Conservation (phyloP, 805 yeast genomes). For the Myxozyma sirexii region DNA sequence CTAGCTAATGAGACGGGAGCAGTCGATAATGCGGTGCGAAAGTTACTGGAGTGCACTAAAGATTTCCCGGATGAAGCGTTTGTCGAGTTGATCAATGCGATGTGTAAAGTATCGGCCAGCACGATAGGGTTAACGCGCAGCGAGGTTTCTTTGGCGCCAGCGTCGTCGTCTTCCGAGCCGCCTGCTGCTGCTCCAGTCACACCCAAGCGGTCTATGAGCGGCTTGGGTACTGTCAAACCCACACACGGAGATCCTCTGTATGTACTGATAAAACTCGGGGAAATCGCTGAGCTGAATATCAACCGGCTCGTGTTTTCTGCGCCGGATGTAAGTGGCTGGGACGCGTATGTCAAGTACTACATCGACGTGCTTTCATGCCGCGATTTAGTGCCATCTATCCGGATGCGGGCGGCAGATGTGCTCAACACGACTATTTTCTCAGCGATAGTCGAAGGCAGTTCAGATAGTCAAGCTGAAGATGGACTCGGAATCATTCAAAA, state of each 20-base stretch:
- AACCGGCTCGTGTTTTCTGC: slow-evolving; percentile 46
- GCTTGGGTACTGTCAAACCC: background rate
- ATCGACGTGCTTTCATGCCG: slow-evolving; percentile 52
- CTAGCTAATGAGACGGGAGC: slow-evolving; percentile 32
- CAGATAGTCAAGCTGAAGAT: slow-evolving; percentile 7
- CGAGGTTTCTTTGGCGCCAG: too few species aligned
- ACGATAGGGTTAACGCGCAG: slow-evolving; percentile 14
- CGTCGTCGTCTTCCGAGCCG: background rate
- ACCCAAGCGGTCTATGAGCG: background rate
- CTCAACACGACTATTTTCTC: slow-evolving; percentile 53
- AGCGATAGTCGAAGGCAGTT: slow-evolving; percentile 28
- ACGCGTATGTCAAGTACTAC: slow-evolving; percentile 50
- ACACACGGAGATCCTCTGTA: slow-evolving; percentile 42
- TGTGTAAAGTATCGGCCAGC: slow-evolving; percentile 46
- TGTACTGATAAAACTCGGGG: slow-evolving; percentile 57
- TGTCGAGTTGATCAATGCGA: slow-evolving; percentile 50
- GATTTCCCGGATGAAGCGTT: slow-evolving; percentile 59
- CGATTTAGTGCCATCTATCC: slow-evolving; percentile 47
- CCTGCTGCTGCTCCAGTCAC: background rate
- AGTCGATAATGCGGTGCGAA: slow-evolving; percentile 60
- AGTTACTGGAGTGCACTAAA: slow-evolving; percentile 63
- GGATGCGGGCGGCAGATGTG: slow-evolving; percentile 54
- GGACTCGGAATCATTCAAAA: slow-evolving; percentile 33
- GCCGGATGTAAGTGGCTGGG: slow-evolving; percentile 52
- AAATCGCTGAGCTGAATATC: slow-evolving; percentile 56